These are phyloP conservation scores for Citropsis articulata DNA, from an alignment of 345 rosid genomes.

Conservation along the genomic window DNA sequence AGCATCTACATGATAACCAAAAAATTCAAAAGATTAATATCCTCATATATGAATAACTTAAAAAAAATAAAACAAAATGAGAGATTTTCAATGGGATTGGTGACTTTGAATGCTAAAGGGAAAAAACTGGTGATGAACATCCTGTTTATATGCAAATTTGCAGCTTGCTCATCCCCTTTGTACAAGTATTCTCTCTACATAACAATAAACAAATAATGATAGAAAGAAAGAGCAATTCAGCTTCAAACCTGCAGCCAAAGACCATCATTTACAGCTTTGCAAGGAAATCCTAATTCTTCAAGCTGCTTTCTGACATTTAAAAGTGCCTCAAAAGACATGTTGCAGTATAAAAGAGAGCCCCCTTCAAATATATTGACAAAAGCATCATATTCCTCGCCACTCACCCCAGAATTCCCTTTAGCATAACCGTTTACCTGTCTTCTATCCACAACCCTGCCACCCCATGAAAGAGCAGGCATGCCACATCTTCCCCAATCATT, in stretches of 20 bases:
- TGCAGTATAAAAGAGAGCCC: conserved; percentile 86
- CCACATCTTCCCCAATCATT: conserved; percentile 88
- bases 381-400: conserved; percentile 75
- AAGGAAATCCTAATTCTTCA: conserved; percentile 92
- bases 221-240: conserved; percentile 19
- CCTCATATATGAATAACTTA: conserved; percentile 3
- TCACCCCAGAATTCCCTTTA: conserved; percentile 58
- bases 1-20: conserved; percentile 65
- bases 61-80: background rate
- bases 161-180: conserved; percentile 4
- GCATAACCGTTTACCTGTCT: conserved; percentile 56
- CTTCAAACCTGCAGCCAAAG: conserved; percentile 92
- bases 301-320: conserved; percentile 89
- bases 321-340: conserved; percentile 92
- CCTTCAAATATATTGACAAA: conserved; percentile 91
- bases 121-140: conserved; percentile 3
- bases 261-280: conserved; percentile 96
- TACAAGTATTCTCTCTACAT: background rate
- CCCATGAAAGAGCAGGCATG: conserved; percentile 82
- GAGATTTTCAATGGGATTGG: conserved; percentile 11
- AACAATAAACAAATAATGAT: conserved; percentile 7
- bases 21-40: conserved; percentile 18
- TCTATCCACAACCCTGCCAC: conserved; percentile 90
- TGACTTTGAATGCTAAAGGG: conserved; percentile 5
- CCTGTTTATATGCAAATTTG: background rate